Base-by-base conservation (phyloP, 768 basidiomycete species). In the Suillus placidus region DNA sequence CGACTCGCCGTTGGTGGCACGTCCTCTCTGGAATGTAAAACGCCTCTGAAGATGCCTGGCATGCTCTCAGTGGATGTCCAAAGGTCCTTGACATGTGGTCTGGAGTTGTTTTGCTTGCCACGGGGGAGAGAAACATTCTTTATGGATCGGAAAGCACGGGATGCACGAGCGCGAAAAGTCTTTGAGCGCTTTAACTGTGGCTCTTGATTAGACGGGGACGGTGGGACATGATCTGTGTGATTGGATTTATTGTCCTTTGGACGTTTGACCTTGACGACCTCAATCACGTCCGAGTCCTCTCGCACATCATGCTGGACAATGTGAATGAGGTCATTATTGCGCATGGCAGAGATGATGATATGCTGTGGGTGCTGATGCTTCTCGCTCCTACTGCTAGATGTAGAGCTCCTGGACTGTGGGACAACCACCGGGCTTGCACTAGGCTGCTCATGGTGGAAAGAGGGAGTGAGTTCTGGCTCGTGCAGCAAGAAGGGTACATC, bases 201-300 rank as follows among this genome's bases (percentile, higher is more conserved):
- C 66, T 74, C 74, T 34, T 38, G 64, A 23, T 77, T 77, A 12
- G 60, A 32, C 13, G 60, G 35, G 58, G 63, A 60, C 3, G 40
- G 37, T 4, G 57, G 62, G 18, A 26, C 6, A 9, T 60, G 40
- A 42, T 60, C 38, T 32, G 57, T 18, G 38, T 26, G 23, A 40
- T 26, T 58, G 57, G 6, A 32, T 60, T 42, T 42, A 32, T 60
- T 20, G 23, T 74, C 74, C 58, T 75, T 73, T 49, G 52, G 52
- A 43, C 86, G 82, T 68, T 82, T 79, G 64, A 89, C 82, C 71
- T 86, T 87, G 45, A 89, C 79, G 37, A 89, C 83, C 71, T 89
- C 88, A 16, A 88, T 76, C 42, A 88, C 81, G 69, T 87, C 87
- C 43, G 71, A 74, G 63, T 77, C 77, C 23, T 84, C 86, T 66